Percentiles rank a stretch among this genome's conserved stretches.
Conservation (phyloP, 2,329 filamentous ascomycete species). For the Biscogniauxia marginata region DNA sequence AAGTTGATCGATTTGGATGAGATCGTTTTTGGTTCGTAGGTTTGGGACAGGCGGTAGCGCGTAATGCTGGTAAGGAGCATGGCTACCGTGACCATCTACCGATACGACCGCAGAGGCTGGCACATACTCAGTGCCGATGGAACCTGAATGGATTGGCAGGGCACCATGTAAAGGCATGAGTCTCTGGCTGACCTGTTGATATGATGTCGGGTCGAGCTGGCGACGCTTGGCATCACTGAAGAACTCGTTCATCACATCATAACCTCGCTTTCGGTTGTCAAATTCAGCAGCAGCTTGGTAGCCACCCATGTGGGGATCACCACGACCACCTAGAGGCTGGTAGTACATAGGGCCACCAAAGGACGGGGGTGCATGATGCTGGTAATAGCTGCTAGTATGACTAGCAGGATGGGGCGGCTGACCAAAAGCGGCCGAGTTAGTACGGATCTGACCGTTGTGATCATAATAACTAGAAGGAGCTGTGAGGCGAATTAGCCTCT, state of each 20-base stretch:
- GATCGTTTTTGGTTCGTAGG: conserved; percentile 87
- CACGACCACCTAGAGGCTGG: conserved; percentile 56
- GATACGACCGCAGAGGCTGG: conserved; percentile 49
- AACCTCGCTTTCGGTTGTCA: conserved; percentile 79
- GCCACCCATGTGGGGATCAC: conserved; percentile 57
- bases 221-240: conserved; percentile 91
- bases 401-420: conserved; percentile 48
- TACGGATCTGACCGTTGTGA: conserved; percentile 63
- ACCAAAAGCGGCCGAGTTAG: conserved; percentile 51
- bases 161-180: conserved; percentile 77
- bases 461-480: conserved; percentile 61
- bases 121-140: conserved; percentile 57
- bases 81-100: conserved; percentile 52
- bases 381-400: conserved; percentile 60
- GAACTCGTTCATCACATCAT: conserved; percentile 88
- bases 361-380: conserved; percentile 46
- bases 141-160: conserved; percentile 59
- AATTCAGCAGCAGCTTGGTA: conserved; percentile 53
- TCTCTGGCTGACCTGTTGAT: conserved; percentile 85
- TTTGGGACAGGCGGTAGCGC: conserved; percentile 85
- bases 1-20: conserved; percentile 91
- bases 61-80: conserved; percentile 71
- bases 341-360: conserved; percentile 78
- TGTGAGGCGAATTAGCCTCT: conserved; percentile 45
- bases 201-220: conserved; percentile 85